Conservation (phyloP, 169 alveolate species). For the Cryptosporidium parvum region DNA sequence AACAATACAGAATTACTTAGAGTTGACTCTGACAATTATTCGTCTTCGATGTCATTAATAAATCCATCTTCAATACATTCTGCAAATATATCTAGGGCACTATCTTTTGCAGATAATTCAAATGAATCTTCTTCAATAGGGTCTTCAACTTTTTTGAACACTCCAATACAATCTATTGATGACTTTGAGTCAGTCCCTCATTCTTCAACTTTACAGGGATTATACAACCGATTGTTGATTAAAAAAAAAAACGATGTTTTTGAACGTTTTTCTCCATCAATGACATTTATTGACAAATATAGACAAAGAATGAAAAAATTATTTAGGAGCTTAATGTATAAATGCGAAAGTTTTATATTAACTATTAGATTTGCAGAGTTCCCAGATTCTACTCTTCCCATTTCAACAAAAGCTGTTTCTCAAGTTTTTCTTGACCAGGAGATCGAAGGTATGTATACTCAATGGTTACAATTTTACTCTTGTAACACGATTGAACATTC, state of each 20-base stretch:
- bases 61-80: slow-evolving; percentile 27
- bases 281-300: slow-evolving; percentile 53
- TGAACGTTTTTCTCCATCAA: slow-evolving; percentile 48
- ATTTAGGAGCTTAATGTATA: slow-evolving; percentile 34
- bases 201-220: slow-evolving; percentile 50
- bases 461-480: slow-evolving; percentile 64
- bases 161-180: slow-evolving; percentile 39
- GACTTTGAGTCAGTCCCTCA: slow-evolving; percentile 55
- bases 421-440: slow-evolving; percentile 72
- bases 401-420: slow-evolving; percentile 57
- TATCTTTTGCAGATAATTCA: slow-evolving; percentile 52
- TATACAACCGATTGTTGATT: slow-evolving; percentile 29
- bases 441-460: slow-evolving; percentile 62
- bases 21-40: slow-evolving; percentile 9
- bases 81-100: slow-evolving; percentile 25
- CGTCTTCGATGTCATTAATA: slow-evolving; percentile 45
- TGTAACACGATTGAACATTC: slow-evolving; percentile 24
- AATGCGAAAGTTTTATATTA: slow-evolving; percentile 40
- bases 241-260: slow-evolving; percentile 39
- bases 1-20: slow-evolving; percentile 10
- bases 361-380: slow-evolving; percentile 68
- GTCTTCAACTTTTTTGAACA: slow-evolving; percentile 40
- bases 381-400: slow-evolving; percentile 38
- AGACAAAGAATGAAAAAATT: slow-evolving; percentile 28
- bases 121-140: slow-evolving; percentile 57